These are phyloP conservation scores for Solanum tarijense DNA, from an alignment of 257 asterid genomes.

Conservation along the genomic window DNA sequence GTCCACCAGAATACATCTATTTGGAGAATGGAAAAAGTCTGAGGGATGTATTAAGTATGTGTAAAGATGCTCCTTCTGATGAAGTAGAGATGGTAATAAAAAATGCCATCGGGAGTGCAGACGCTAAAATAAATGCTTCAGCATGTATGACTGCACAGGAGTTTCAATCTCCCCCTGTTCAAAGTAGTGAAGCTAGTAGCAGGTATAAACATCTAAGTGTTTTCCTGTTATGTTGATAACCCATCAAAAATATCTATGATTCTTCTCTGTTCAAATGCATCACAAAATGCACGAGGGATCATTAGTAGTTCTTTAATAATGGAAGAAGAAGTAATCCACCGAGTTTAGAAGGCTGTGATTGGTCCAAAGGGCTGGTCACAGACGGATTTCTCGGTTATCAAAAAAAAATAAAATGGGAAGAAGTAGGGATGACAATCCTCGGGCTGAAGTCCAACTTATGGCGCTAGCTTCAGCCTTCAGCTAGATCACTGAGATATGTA, in stretches of 20 bases:
- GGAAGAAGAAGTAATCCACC: background rate
- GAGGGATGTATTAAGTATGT: constrained; percentile 57
- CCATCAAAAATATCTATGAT: background rate
- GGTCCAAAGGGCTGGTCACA: too few relatives aligned
- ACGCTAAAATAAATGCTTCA: constrained; percentile 23
- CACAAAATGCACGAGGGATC: background rate
- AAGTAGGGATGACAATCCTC: background rate
- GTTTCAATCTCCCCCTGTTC: constrained; percentile 21
- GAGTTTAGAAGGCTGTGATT: too few relatives aligned
- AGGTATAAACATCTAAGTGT: constrained; percentile 29
- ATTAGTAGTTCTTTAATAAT: background rate
- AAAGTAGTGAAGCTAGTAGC: constrained; percentile 19
- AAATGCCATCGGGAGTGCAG: constrained; percentile 40
- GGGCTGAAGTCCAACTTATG: background rate
- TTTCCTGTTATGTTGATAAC: background rate
- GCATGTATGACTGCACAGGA: constrained; percentile 30
- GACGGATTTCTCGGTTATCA: too few relatives aligned
- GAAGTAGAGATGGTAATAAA: constrained; percentile 44
- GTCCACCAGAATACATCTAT: constrained; percentile 68
- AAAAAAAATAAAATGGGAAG: background rate
- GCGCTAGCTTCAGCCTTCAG: background rate
- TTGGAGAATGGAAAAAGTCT: constrained; percentile 70
- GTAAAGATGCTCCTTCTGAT: constrained; percentile 44
- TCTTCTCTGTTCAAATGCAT: background rate
- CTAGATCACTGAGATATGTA: background rate